A percentile compares a stretch with the other conserved stretches of the same genome.
phyloP scores from a whole-genome alignment of 768 basidiomycete species.

The Amanita pseudoporphyria region DNA sequence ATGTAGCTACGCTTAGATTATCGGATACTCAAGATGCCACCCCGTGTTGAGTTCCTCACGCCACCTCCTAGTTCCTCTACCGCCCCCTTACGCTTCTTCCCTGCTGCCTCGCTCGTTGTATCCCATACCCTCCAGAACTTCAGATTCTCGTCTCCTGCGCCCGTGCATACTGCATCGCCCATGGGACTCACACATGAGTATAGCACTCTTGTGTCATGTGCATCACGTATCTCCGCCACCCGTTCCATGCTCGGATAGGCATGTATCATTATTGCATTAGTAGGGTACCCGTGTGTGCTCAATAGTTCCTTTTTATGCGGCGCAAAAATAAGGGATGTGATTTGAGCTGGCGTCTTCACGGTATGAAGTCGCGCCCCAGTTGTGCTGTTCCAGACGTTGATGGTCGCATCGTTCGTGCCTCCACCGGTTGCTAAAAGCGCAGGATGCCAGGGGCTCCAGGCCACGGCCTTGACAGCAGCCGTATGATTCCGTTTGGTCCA shows the following conservation, averaged over 20 bases:
- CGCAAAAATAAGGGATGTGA: slow-evolving; percentile 86
- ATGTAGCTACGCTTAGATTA: slow-evolving; percentile 7
- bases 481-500: slow-evolving; percentile 91
- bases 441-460: slow-evolving; percentile 97
- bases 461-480: slow-evolving; percentile 84
- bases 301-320: slow-evolving; percentile 83
- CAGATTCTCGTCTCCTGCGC: slow-evolving; percentile 90
- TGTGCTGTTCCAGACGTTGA: slow-evolving; percentile 86
- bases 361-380: slow-evolving; percentile 90
- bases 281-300: slow-evolving; percentile 94
- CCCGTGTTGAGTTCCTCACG: slow-evolving; percentile 36
- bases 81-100: slow-evolving; percentile 42
- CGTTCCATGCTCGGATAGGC: slow-evolving; percentile 79
- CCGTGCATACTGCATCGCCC: slow-evolving; percentile 88
- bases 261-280: slow-evolving; percentile 74
- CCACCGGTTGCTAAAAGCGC: slow-evolving; percentile 89
- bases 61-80: slow-evolving; percentile 27
- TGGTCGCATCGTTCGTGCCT: slow-evolving; percentile 87
- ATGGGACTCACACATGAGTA: slow-evolving; percentile 80
- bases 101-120: slow-evolving; percentile 28
- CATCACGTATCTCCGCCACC: slow-evolving; percentile 78
- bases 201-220: slow-evolving; percentile 87
- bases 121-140: slow-evolving; percentile 96
- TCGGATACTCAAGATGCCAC: slow-evolving; percentile 40
- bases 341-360: slow-evolving; percentile 79